Base-by-base conservation (phyloP, 345 rosid genomes). In the Gossypium ekmanianum region DNA sequence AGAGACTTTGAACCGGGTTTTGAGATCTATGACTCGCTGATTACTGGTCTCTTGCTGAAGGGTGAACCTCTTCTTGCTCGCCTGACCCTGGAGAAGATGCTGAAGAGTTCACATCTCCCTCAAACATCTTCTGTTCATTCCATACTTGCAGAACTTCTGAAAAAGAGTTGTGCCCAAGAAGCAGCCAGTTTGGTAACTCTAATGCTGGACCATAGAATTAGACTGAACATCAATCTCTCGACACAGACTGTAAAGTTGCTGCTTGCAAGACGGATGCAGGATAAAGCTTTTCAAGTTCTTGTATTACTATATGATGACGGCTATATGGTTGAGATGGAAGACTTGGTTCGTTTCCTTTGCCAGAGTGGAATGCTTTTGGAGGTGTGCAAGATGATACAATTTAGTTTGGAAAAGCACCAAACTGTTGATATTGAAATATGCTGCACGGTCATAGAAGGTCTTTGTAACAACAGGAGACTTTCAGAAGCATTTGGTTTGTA, bases 401-500 rank as follows among this genome's bases (percentile, higher is more conserved):
- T 84, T 85, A 83, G 89, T 77, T 79, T 88, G 83, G 90, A 87
- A 80, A 88, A 85, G 81, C 68, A 86, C 80, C 84, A 84, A 66
- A 77, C 62, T 62, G 76, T 88, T 62, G 83, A 84, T 69, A 71
- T 76, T 47, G 77, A 80, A 50, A 61, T 78, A 55, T 90, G 88
- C 77, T 71, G 83, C 67, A 73, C 48, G 7, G 86, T 91, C 55
- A 79, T 91, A 58, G 83, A 83, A 80, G 90, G 87, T 77, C 93
- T 93, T 50, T 91, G 92, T 82, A 83, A 75, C 81, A 59, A 52
- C 67, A 85, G 77, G 74, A 87, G 79, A 76, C 82, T 78, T 74
- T 74, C 84, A 52, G 95, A 93, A 79, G 97, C 95, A 72, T 91
- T 90, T 81, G 65, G 76, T 61, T 82, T 91, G 85, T 90, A 84